Base-by-base conservation (phyloP, 208 protist genomes). In the Histomonas meleagridis region DNA sequence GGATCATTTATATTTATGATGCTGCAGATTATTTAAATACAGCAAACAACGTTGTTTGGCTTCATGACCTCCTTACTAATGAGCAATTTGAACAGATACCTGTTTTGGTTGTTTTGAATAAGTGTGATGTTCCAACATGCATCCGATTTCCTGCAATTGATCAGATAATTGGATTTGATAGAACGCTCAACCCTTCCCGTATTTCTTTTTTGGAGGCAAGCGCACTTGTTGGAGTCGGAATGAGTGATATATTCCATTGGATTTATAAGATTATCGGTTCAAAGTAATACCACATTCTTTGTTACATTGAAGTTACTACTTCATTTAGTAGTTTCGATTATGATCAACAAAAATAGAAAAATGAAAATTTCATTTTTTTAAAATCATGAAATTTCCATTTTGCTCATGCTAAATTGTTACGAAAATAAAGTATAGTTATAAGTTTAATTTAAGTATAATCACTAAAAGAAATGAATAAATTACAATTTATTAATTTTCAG, bases 111-210 rank as follows among this genome's bases (percentile, higher is more conserved):
- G 70, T 35, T 16, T 28, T 79, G 0, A 21, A 14, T 46, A 79
- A 79, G 38, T 79, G 70, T 23, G 70, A 79, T 79, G 21, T 79
- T n/a, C 70, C 70, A n/a, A 40, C 46, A 49, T 79, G n/a, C 38
- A 35, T 79, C 40, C 32, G 40, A 28, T 79, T 79, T 40, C 46
- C 46, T 18, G 40, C 49, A 46, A 79, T 79, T 23, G 70, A 79
- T 23, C 40, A 79, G 49, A 79, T 79, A n/a, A 79, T 79, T 28
- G 70, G 70, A 32, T 79, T 79, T 51, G 70, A 79, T 79, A 4
- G 53, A 60, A 60, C 70, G 3, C 23, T 79, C 14, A 49, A 79
- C 28, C n/a, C n/a, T 18, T 21, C n/a, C 18, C 9, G 35, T 46
- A 46, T 79, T 1, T 79, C 70, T n/a, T 79, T 79, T 18, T 28